phyloP scores from a whole-genome alignment of 352 stramenopile genomes.

The Pythium periplocum region DNA sequence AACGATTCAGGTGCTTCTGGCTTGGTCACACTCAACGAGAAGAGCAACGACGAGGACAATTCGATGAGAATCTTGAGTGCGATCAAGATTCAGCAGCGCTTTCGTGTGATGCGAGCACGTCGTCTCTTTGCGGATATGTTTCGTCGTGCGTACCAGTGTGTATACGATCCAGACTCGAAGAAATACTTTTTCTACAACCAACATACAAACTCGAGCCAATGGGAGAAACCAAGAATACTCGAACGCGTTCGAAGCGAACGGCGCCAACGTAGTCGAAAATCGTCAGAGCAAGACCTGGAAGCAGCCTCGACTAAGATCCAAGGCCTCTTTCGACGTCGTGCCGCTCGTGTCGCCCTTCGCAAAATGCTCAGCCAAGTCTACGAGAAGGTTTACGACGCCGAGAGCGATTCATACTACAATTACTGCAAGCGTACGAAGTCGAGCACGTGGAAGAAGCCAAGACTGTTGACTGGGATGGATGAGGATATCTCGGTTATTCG shows the following conservation, averaged over 20 bases:
- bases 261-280: neutral
- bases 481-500: neutral
- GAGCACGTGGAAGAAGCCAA: slow-evolving; percentile 28
- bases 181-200: slow-evolving; percentile 49
- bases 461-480: slow-evolving; percentile 9
- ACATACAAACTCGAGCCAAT: slow-evolving; percentile 27
- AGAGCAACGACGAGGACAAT: neutral
- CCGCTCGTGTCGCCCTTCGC: slow-evolving; percentile 10
- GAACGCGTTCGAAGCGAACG: neutral
- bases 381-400: slow-evolving; percentile 28
- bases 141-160: slow-evolving; percentile 22
- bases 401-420: slow-evolving; percentile 25
- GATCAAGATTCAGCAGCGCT: slow-evolving; percentile 24
- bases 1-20: neutral
- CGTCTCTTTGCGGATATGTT: slow-evolving; percentile 20
- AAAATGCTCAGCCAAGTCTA: slow-evolving; percentile 23
- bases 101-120: slow-evolving; percentile 22
- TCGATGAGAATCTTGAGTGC: slow-evolving; percentile 1
- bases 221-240: slow-evolving; percentile 22
- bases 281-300: slow-evolving; percentile 4
- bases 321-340: slow-evolving; percentile 15
- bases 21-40: slow-evolving; percentile 1
- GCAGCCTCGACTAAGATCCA: slow-evolving; percentile 19
- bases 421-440: slow-evolving; percentile 24
- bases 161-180: slow-evolving; percentile 26